These are phyloP conservation scores for Saksenaea vasiformis DNA, from an alignment of 371 early-diverging fungal species.

Conservation along the genomic window DNA sequence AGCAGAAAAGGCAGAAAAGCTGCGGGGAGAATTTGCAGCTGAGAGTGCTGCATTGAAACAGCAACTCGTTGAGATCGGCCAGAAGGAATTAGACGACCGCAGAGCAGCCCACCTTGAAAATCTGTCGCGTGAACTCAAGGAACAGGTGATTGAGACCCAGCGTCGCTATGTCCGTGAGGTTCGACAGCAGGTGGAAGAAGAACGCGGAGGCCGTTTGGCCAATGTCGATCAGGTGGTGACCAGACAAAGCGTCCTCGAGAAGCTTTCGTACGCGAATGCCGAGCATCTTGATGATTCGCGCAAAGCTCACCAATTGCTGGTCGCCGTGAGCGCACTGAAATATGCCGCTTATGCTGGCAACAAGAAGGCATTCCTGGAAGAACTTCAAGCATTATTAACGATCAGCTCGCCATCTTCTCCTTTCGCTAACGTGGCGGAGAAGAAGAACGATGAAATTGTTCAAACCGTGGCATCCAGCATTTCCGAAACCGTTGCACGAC, in stretches of 20 bases:
- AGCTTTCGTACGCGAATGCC: constrained; percentile 60
- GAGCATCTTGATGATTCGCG: constrained; percentile 57
- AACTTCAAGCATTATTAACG: constrained; percentile 61
- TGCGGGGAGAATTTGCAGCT: constrained; percentile 37
- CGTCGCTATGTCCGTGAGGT: constrained; percentile 68
- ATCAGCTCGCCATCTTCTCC: constrained; percentile 36
- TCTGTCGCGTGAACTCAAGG: constrained; percentile 43
- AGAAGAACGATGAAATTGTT: constrained; percentile 70
- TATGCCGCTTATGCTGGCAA: constrained; percentile 42
- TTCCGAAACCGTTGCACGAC: constrained; percentile 57
- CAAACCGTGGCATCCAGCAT: constrained; percentile 66
- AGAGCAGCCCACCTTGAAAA: constrained; percentile 38
- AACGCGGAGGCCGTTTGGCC: constrained; percentile 90
- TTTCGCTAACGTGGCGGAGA: constrained; percentile 41
- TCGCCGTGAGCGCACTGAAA: constrained; percentile 59
- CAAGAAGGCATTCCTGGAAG: constrained; percentile 65
- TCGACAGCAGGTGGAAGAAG: constrained; percentile 80
- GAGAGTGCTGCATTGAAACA: constrained; percentile 32
- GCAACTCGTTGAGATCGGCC: constrained; percentile 24
- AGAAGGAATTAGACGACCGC: constrained; percentile 44
- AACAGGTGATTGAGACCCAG: constrained; percentile 58
- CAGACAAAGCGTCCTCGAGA: constrained; percentile 76
- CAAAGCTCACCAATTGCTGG: constrained; percentile 57
- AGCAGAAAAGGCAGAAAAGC: constrained; percentile 38
- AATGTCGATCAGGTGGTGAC: constrained; percentile 78